A percentile compares a stretch with the other conserved stretches of the same genome.
Evolutionary conservation across 768 basidiomycete species (phyloP).

Genomic region (Suillus hirtellus): DNA sequence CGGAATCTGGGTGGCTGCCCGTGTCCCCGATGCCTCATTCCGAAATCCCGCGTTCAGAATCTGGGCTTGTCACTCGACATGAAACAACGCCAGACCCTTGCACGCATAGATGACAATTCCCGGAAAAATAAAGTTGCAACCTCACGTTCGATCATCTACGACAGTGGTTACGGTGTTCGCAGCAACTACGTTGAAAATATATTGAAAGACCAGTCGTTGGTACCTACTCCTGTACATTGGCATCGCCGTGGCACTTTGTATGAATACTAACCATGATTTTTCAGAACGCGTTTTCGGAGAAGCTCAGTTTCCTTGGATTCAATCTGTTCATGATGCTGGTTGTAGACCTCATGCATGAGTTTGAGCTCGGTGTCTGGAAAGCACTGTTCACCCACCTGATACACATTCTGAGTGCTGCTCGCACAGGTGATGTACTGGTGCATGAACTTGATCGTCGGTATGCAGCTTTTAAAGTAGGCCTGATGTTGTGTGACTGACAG

Average conservation of each 20-base stretch:
- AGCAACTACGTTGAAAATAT: slow-evolving; percentile 14
- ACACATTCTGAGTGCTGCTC: slow-evolving; percentile 19
- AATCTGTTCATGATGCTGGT: slow-evolving; percentile 26
- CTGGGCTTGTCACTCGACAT: slow-evolving; percentile 16
- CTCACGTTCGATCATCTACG: slow-evolving; percentile 18
- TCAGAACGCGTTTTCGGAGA: slow-evolving; percentile 32
- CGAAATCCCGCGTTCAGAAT: slow-evolving; percentile 12
- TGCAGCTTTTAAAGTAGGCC: slow-evolving; percentile 6
- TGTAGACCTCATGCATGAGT: slow-evolving; percentile 33
- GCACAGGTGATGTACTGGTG: slow-evolving; percentile 7
- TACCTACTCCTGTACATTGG: slow-evolving; percentile 16
- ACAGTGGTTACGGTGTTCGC: slow-evolving; percentile 12
- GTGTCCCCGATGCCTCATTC: slow-evolving; percentile 29
- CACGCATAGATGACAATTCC: slow-evolving; percentile 11
- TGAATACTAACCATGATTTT: background rate
- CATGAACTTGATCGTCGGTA: slow-evolving; percentile 15
- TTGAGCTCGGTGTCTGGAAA: slow-evolving; percentile 35
- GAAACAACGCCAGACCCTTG: background rate
- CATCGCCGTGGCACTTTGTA: too few relatives aligned
- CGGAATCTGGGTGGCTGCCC: slow-evolving; percentile 26
- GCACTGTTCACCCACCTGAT: slow-evolving; percentile 28
- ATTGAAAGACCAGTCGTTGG: slow-evolving; percentile 18
- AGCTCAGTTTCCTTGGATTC: slow-evolving; percentile 15
- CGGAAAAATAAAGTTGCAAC: background rate
- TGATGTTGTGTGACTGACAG: background rate